These are phyloP conservation scores for Candida lessepsii DNA, from an alignment of 805 yeast genomes.

Conservation along the genomic window DNA sequence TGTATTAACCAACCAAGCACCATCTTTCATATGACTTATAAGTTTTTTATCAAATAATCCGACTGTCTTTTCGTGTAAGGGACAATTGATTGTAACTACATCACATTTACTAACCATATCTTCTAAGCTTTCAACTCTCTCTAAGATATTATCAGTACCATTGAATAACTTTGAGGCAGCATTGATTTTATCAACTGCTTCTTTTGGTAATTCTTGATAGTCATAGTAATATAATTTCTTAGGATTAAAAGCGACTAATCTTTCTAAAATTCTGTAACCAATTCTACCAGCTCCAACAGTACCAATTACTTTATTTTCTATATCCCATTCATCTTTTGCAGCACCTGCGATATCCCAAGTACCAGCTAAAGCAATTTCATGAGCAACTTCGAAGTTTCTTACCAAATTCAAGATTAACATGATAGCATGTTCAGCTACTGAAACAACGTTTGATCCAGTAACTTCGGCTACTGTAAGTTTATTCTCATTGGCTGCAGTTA, in stretches of 20 bases:
- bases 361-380: slow-evolving; percentile 58
- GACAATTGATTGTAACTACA: slow-evolving; percentile 74
- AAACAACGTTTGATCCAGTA: slow-evolving; percentile 76
- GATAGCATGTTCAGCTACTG: slow-evolving; percentile 79
- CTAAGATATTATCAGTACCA: slow-evolving; percentile 53
- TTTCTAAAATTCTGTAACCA: slow-evolving; percentile 71
- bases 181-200: slow-evolving; percentile 41
- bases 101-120: slow-evolving; percentile 68
- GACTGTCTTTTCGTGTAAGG: slow-evolving; percentile 66
- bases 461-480: slow-evolving; percentile 73
- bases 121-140: slow-evolving; percentile 58
- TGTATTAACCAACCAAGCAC: slow-evolving; percentile 73
- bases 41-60: slow-evolving; percentile 68
- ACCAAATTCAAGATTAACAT: slow-evolving; percentile 71
- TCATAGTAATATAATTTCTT: slow-evolving; percentile 72
- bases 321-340: slow-evolving; percentile 70
- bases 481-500: slow-evolving; percentile 62
- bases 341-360: slow-evolving; percentile 78
- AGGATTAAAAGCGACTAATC: slow-evolving; percentile 71
- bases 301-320: slow-evolving; percentile 75
- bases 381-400: slow-evolving; percentile 78
- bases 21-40: slow-evolving; percentile 67
- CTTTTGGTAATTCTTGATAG: slow-evolving; percentile 64
- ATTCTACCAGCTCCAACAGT: slow-evolving; percentile 83
- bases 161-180: slow-evolving; percentile 35